Percentiles rank a stretch among this genome's conserved stretches.
phyloP scores from a whole-genome alignment of 2,329 filamentous ascomycete genomes.

The Arthroderma sp. region DNA sequence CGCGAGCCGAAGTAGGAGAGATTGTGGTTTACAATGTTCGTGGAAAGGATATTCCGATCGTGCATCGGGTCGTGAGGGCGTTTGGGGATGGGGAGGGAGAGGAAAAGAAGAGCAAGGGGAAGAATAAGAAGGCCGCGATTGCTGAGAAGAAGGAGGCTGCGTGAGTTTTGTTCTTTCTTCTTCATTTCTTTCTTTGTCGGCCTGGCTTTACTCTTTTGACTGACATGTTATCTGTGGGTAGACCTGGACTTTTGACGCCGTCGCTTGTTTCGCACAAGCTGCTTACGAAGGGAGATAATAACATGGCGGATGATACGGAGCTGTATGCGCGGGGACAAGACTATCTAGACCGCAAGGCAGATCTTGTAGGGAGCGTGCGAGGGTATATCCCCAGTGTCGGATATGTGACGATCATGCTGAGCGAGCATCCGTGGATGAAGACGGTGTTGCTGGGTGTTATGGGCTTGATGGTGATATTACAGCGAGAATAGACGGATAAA shows the following conservation, averaged over 20 bases:
- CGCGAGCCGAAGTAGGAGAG: conserved; percentile 55
- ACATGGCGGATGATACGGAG: conserved; percentile 83
- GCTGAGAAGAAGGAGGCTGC: conserved; percentile 1
- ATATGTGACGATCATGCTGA: conserved; percentile 91
- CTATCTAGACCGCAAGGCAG: conserved; percentile 64
- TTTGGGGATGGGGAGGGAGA: conserved; percentile 37
- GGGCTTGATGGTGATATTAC: conserved; percentile 84
- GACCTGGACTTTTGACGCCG: conserved; percentile 13
- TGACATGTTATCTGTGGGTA: neutral
- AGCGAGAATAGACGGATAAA: conserved; percentile 54
- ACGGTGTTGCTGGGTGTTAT: conserved; percentile 88
- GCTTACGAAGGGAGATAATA: conserved; percentile 96
- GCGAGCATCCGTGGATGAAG: conserved; percentile 94
- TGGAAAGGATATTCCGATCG: conserved; percentile 94
- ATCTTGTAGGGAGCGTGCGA: conserved; percentile 86
- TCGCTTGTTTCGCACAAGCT: conserved; percentile 39
- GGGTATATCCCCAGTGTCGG: conserved; percentile 90
- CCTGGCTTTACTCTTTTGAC: neutral
- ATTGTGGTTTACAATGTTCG: conserved; percentile 72
- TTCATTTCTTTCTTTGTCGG: neutral
- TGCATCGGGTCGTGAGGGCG: conserved; percentile 74
- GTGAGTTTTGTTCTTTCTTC: neutral
- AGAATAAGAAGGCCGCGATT: conserved; percentile 3
- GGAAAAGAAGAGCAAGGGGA: conserved; percentile 23
- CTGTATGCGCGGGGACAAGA: conserved; percentile 76